Percentiles rank a stretch among this genome's conserved stretches.
phyloP scores from a whole-genome alignment of 2,329 filamentous ascomycete species.

The Beauveria pseudobassiana region DNA sequence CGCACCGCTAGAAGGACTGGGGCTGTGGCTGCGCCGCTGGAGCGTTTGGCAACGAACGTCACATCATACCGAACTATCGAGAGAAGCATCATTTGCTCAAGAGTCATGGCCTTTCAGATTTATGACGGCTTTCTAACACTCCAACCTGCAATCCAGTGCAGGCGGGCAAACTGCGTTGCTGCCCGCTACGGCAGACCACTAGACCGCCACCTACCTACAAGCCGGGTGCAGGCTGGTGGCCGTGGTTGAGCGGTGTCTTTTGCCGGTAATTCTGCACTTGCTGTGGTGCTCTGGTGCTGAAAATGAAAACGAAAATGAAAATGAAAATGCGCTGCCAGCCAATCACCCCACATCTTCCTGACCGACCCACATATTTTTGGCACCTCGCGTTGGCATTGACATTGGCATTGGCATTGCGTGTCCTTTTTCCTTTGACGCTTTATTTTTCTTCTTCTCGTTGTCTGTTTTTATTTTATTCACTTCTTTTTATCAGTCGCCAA shows the following conservation, averaged over 20 bases:
- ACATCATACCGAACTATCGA: neutral
- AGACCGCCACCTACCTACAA: slow-evolving; percentile 1
- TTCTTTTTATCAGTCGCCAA: too few relatives aligned
- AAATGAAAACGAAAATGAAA: neutral
- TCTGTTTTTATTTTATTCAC: neutral
- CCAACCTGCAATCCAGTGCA: neutral
- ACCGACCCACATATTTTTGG: neutral
- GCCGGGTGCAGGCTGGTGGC: neutral
- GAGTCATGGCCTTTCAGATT: neutral
- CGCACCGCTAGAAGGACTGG: neutral
- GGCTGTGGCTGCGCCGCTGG: slow-evolving; percentile 4
- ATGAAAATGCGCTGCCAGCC: neutral
- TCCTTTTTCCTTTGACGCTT: neutral
- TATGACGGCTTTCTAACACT: slow-evolving; percentile 1
- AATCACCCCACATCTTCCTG: neutral
- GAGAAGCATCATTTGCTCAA: neutral
- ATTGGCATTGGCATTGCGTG: neutral
- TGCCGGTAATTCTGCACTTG: neutral
- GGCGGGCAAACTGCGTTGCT: neutral
- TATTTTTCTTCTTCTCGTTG: neutral
- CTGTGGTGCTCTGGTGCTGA: neutral
- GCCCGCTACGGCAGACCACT: neutral
- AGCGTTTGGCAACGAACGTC: neutral
- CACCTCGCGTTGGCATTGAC: neutral
- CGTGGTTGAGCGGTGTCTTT: too few relatives aligned